These are phyloP conservation scores for Rhodosporidiobolus sp. DNA, from an alignment of 768 basidiomycete species.

Conservation along the genomic window DNA sequence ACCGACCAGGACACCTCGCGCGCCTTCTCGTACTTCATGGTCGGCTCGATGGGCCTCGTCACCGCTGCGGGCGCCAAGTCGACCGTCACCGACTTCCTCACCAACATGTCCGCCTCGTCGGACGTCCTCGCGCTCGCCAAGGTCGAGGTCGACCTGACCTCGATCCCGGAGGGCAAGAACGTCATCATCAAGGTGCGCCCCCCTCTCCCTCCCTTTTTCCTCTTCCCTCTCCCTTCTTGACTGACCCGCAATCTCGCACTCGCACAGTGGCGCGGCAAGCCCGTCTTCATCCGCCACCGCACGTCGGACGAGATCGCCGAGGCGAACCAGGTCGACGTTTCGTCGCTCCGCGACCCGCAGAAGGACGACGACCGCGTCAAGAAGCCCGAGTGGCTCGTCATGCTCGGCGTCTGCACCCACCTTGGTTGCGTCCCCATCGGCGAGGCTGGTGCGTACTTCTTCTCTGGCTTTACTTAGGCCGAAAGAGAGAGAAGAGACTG, in stretches of 20 bases:
- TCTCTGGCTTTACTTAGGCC: not conserved
- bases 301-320: conserved; percentile 88
- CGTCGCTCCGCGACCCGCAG: conserved; percentile 85
- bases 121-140: conserved; percentile 97
- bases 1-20: conserved; percentile 53
- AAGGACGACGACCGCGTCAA: conserved; percentile 80
- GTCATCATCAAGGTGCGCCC: conserved; percentile 65
- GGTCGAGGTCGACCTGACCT: conserved; percentile 84
- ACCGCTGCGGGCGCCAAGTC: conserved; percentile 93
- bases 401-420: conserved; percentile 71
- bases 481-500: too few species aligned
- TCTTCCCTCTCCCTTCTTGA: not conserved
- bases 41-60: conserved; percentile 75
- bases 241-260: not conserved
- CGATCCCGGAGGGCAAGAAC: conserved; percentile 89
- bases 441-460: conserved; percentile 42
- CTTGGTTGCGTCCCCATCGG: conserved; percentile 98
- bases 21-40: conserved; percentile 53
- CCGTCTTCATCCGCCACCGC: conserved; percentile 97
- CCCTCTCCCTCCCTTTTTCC: too few species aligned
- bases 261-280: conserved; percentile 88
- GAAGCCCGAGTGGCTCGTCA: conserved; percentile 84
- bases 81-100: conserved; percentile 85
- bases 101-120: conserved; percentile 93
- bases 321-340: conserved; percentile 79